Conservation (phyloP, 2,329 filamentous ascomycete genomes). For the Arthroderma sp. region DNA sequence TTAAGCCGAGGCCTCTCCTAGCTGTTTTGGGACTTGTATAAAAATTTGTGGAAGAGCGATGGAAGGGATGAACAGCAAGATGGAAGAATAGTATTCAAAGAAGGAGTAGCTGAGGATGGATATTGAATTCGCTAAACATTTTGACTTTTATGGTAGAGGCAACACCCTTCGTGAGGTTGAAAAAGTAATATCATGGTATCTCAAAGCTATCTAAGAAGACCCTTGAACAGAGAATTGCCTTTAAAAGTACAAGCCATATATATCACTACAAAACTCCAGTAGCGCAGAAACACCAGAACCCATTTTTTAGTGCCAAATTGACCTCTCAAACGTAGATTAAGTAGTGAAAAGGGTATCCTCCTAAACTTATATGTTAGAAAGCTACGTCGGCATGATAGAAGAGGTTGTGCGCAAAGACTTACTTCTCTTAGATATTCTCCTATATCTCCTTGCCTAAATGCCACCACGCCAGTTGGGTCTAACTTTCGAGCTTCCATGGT, state of each 20-base stretch:
- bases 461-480: constrained; percentile 80
- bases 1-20: neutral
- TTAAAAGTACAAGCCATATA: constrained; percentile 1
- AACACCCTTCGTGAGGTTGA: no score
- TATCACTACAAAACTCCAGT: constrained; percentile 1
- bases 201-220: neutral
- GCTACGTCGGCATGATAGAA: no score
- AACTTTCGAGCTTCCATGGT: constrained; percentile 71
- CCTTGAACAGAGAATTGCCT: neutral
- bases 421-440: constrained; percentile 85
- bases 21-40: neutral
- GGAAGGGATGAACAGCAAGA: neutral
- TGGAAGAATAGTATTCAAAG: neutral
- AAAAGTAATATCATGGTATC: neutral
- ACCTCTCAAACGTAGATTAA: neutral
- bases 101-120: neutral
- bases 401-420: constrained; percentile 10
- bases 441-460: constrained; percentile 84
- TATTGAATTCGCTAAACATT: no score
- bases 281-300: neutral
- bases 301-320: neutral
- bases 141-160: neutral
- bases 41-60: neutral
- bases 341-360: constrained; percentile 54
- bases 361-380: constrained; percentile 19